Conservation (phyloP, 768 basidiomycete genomes). For the Trametes cubensis region DNA sequence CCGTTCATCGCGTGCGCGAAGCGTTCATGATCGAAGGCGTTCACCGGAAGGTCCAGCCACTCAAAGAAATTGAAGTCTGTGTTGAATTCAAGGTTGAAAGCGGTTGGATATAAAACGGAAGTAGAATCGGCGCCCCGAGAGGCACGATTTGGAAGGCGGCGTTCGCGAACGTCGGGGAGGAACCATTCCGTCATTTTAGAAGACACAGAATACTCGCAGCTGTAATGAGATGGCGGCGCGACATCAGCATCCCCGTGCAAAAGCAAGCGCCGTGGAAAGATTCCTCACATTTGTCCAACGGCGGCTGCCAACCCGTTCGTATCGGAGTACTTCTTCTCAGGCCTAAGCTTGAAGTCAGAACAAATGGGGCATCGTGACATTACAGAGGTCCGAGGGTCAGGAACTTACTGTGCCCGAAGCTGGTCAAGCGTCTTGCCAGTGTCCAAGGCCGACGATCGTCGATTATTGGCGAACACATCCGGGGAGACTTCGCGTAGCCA, state of each 20-base stretch:
- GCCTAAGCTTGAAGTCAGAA: no score
- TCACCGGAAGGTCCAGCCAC: constrained; percentile 69
- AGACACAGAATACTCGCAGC: constrained; percentile 76
- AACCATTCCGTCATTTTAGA: constrained; percentile 66
- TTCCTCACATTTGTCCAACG: constrained; percentile 63
- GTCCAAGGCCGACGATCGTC: constrained; percentile 68
- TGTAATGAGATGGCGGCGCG: no score
- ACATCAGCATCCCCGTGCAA: no score
- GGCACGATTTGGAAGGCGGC: no score
- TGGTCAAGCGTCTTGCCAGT: constrained; percentile 60
- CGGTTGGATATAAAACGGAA: constrained; percentile 38
- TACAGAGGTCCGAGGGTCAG: not conserved
- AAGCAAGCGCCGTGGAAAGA: no score
- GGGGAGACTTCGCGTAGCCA: constrained; percentile 69
- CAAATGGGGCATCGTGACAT: no score
- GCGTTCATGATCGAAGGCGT: constrained; percentile 51
- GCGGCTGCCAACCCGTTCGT: constrained; percentile 71
- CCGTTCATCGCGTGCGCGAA: constrained; percentile 80
- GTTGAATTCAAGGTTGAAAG: constrained; percentile 69
- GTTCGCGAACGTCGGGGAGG: constrained; percentile 18
- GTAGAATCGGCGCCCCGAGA: not conserved
- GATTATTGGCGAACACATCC: constrained; percentile 72
- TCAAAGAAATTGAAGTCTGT: constrained; percentile 57
- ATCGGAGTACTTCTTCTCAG: constrained; percentile 65
- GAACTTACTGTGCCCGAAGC: constrained; percentile 49